Percentiles rank a stretch among this genome's conserved stretches.
These are phyloP conservation scores for Fusarium sp. DNA, from an alignment of 2,329 filamentous ascomycete species.

Conservation along the genomic window DNA sequence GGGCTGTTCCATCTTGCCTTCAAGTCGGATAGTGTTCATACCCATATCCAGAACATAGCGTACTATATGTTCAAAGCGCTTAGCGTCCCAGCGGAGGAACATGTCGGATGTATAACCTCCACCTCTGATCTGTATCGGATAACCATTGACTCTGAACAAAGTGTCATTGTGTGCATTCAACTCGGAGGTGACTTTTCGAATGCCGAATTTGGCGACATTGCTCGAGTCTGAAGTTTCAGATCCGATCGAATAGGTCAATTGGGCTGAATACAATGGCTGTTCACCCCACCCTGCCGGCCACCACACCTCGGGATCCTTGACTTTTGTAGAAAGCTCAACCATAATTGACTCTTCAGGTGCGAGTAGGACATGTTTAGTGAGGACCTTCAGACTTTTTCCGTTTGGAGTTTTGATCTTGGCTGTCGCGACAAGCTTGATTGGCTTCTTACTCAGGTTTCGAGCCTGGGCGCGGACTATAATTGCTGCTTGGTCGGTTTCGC, in stretches of 20 bases:
- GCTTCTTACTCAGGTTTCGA: not conserved
- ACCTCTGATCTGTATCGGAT: not conserved
- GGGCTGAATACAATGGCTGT: not conserved
- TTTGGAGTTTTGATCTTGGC: not conserved
- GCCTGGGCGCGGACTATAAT: not conserved
- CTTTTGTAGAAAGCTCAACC: not conserved
- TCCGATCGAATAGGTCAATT: not conserved
- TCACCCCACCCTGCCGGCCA: not conserved
- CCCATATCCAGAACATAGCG: slow-evolving; percentile 3
- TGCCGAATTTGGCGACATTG: not conserved
- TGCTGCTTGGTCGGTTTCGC: not conserved
- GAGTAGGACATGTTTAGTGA: not conserved
- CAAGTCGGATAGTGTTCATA: slow-evolving; percentile 1
- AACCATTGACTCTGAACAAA: not conserved
- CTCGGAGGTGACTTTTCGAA: not conserved
- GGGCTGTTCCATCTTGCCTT: slow-evolving; percentile 7
- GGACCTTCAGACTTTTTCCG: not conserved
- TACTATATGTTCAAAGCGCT: not conserved
- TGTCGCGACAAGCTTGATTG: not conserved
- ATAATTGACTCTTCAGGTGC: not conserved
- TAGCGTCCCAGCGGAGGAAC: not conserved
- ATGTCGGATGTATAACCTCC: not conserved
- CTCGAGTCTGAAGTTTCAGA: not conserved
- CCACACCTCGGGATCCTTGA: not conserved
- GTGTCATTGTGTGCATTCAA: not conserved